Percentiles rank a stretch among this genome's conserved stretches.
Evolutionary conservation across 2,329 filamentous ascomycete species (phyloP).

Genomic region (Neurospora crassa): DNA sequence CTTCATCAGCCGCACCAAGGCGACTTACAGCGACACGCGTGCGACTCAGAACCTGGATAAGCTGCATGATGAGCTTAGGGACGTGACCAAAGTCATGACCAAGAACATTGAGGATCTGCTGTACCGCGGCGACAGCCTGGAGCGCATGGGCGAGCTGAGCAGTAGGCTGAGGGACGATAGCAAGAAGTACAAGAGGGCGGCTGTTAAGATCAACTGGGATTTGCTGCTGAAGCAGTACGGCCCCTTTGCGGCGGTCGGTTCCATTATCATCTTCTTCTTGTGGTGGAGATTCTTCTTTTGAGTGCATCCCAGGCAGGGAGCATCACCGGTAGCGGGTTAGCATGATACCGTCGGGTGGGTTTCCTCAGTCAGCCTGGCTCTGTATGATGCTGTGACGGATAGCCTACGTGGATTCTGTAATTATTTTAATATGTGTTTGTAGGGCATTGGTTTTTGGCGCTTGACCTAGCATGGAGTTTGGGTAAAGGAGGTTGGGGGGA

Average conservation of each 20-base stretch:
- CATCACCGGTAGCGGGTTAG: neutral
- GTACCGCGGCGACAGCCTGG: conserved; percentile 87
- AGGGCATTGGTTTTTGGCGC: neutral
- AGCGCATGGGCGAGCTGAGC: conserved; percentile 95
- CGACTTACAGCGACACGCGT: conserved; percentile 86
- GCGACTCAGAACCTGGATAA: conserved; percentile 89
- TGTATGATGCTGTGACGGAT: neutral
- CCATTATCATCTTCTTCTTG: conserved; percentile 78
- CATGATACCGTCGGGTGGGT: neutral
- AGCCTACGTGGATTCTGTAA: neutral
- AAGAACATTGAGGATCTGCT: conserved; percentile 99
- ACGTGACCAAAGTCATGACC: conserved; percentile 98
- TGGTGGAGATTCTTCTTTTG: conserved; percentile 96
- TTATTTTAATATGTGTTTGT: neutral
- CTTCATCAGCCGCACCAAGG: conserved; percentile 87
- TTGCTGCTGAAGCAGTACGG: conserved; percentile 93
- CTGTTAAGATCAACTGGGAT: conserved; percentile 97
- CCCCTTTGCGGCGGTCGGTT: conserved; percentile 70
- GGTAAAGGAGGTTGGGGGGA: neutral
- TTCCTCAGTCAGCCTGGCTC: neutral
- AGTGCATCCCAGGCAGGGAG: conserved; percentile 9
- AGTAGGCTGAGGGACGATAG: conserved; percentile 81
- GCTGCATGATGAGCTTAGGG: conserved; percentile 91
- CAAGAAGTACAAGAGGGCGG: conserved; percentile 86
- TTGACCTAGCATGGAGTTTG: neutral